A percentile compares a stretch with the other conserved stretches of the same genome.
These are phyloP conservation scores for Phlegmacium glaucopus DNA, from an alignment of 768 basidiomycete species.

Conservation along the genomic window DNA sequence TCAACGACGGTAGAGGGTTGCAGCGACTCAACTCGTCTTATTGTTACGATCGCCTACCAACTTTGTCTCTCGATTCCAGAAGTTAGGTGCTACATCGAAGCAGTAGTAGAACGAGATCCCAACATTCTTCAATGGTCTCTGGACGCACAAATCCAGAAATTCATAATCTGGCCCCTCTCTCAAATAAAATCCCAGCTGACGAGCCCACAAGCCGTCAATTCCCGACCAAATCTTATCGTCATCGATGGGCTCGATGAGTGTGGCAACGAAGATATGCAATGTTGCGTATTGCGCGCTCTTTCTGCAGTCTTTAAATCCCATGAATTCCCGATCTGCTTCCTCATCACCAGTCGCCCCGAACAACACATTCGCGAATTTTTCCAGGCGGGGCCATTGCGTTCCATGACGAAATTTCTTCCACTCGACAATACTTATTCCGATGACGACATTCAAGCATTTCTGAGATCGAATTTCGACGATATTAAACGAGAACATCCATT, in stretches of 20 bases:
- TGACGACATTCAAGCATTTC: conserved; percentile 1
- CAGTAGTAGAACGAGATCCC: conserved; percentile 5
- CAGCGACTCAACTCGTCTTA: conserved; percentile 1
- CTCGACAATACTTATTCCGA: conserved; percentile 5
- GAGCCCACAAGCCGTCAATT: conserved; percentile 1
- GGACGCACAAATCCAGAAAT: conserved; percentile 4
- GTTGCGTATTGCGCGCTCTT: conserved; percentile 2
- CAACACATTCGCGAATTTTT: conserved; percentile 1
- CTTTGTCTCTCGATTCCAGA: conserved; percentile 2
- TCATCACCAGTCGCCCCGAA: conserved; percentile 11
- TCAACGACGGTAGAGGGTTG: conserved; percentile 1
- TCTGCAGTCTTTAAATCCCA: not conserved
- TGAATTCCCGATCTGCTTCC: not conserved
- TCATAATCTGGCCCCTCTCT: too few species aligned
- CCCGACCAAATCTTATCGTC: conserved; percentile 1
- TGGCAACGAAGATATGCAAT: conserved; percentile 1
- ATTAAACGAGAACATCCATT: not conserved
- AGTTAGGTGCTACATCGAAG: not conserved
- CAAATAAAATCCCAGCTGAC: too few species aligned
- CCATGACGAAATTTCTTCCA: not conserved
- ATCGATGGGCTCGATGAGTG: conserved; percentile 21
- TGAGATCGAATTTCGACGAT: not conserved
- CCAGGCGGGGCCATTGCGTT: not conserved
- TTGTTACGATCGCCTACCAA: conserved; percentile 14
- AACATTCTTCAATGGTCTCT: not conserved